phyloP scores from a whole-genome alignment of 2,329 filamentous ascomycete genomes.

The Colletotrichum tamarilloi region DNA sequence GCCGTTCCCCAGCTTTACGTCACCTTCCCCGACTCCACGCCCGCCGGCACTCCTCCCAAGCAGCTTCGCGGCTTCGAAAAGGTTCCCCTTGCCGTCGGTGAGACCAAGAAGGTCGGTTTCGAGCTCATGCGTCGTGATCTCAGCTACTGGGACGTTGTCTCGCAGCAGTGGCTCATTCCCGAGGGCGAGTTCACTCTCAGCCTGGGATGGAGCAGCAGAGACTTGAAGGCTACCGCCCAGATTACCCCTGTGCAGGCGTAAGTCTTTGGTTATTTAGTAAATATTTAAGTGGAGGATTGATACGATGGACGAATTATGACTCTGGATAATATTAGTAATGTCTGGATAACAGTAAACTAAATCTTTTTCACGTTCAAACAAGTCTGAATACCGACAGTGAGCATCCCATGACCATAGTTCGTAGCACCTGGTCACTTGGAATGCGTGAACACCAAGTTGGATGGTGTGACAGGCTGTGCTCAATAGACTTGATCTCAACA shows the following conservation, averaged over 20 bases:
- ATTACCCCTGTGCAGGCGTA: constrained; percentile 25
- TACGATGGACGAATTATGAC: constrained; percentile 25
- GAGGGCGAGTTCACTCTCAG: constrained; percentile 44
- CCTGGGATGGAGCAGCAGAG: constrained; percentile 45
- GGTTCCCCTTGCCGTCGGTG: constrained; percentile 52
- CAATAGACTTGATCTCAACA: no score
- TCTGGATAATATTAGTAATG: constrained; percentile 31
- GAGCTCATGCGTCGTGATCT: constrained; percentile 58
- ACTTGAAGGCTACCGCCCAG: constrained; percentile 28
- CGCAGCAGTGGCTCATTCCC: constrained; percentile 54
- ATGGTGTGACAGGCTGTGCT: no score
- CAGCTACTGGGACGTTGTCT: constrained; percentile 59
- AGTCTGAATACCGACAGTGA: background rate
- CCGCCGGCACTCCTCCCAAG: constrained; percentile 57
- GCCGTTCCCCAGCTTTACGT: constrained; percentile 68
- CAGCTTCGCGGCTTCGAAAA: constrained; percentile 66
- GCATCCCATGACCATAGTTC: no score
- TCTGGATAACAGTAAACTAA: constrained; percentile 10
- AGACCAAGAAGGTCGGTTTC: constrained; percentile 54
- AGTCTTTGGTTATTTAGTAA: background rate
- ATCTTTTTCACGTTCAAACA: background rate
- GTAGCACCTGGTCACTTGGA: no score
- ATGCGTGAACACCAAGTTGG: no score
- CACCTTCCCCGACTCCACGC: constrained; percentile 49
- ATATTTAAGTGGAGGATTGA: background rate